Evolutionary conservation across 2,329 filamentous ascomycete species (phyloP).

Genomic region (Epichloe gansuensis): DNA sequence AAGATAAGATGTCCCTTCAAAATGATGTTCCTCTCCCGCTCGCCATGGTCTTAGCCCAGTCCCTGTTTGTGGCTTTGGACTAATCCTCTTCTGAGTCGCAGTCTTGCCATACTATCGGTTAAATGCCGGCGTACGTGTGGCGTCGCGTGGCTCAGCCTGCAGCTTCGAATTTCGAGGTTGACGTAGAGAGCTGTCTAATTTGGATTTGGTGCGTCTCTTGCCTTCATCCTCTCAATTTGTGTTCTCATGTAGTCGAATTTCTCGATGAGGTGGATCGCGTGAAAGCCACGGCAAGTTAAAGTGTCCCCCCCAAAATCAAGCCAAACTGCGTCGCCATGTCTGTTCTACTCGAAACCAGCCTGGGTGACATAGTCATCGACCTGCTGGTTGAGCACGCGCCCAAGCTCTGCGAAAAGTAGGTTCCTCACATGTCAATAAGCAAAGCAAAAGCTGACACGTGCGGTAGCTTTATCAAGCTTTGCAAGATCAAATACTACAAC

Average conservation of each 20-base stretch:
- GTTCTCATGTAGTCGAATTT: background rate
- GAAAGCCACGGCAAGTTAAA: background rate
- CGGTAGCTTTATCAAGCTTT: conserved; percentile 89
- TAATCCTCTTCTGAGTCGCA: no score
- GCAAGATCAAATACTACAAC: conserved; percentile 99
- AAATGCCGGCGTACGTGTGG: background rate
- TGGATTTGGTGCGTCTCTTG: background rate
- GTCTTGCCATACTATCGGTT: background rate
- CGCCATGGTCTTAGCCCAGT: no score
- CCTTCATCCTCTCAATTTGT: background rate
- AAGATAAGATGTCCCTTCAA: no score
- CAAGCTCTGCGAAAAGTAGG: conserved; percentile 89
- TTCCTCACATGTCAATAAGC: conserved; percentile 10
- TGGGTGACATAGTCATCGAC: conserved; percentile 91
- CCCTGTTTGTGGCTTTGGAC: no score
- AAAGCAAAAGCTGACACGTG: conserved; percentile 17
- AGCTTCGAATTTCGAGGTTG: background rate
- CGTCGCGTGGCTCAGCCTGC: background rate
- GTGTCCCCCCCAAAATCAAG: background rate
- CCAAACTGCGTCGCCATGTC: conserved; percentile 49
- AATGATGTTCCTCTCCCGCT: no score
- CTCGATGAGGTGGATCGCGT: background rate
- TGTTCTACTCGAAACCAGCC: conserved; percentile 83
- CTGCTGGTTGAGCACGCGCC: conserved; percentile 80
- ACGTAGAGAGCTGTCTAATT: background rate